A percentile compares a stretch with the other conserved stretches of the same genome.
Conservation (phyloP, 192 early-diverging fungal genomes). For the Rhizophlyctis rosea region DNA sequence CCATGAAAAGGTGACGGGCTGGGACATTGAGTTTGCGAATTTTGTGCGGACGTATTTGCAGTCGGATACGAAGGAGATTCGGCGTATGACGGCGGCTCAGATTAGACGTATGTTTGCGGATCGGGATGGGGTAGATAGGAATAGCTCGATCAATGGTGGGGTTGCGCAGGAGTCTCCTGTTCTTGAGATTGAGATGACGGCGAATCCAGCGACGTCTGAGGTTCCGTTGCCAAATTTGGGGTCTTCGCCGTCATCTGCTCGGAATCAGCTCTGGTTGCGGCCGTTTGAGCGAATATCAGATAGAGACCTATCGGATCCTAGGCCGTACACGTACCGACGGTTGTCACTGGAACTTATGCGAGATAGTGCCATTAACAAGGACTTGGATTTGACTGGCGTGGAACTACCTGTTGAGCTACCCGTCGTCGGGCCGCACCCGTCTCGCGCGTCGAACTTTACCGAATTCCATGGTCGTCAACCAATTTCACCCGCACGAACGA, state of each 20-base stretch:
- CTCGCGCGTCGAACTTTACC: not conserved
- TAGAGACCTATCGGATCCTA: conserved; percentile 29
- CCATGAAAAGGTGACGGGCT: conserved; percentile 73
- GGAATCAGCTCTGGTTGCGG: not conserved
- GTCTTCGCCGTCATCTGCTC: conserved; percentile 33
- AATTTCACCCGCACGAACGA: not conserved
- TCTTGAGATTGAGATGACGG: conserved; percentile 25
- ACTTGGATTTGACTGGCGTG: not conserved
- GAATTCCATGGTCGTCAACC: too few species aligned
- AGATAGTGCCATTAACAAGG: conserved; percentile 8
- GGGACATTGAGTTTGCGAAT: conserved; percentile 82
- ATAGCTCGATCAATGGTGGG: not conserved
- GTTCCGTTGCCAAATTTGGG: conserved; percentile 44
- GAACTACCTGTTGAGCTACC: not conserved
- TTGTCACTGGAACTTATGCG: conserved; percentile 56
- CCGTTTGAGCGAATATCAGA: conserved; percentile 26
- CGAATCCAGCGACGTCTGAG: conserved; percentile 8
- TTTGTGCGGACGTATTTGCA: conserved; percentile 79
- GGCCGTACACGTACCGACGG: conserved; percentile 38
- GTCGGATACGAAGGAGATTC: conserved; percentile 70
- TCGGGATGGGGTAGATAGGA: conserved; percentile 29
- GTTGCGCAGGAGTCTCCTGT: conserved; percentile 22
- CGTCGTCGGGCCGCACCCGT: not conserved
- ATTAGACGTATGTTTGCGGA: conserved; percentile 63
- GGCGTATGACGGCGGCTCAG: conserved; percentile 59